Base-by-base conservation (phyloP, 352 stramenopile genomes). In the Globisporangium uncinulatum region DNA sequence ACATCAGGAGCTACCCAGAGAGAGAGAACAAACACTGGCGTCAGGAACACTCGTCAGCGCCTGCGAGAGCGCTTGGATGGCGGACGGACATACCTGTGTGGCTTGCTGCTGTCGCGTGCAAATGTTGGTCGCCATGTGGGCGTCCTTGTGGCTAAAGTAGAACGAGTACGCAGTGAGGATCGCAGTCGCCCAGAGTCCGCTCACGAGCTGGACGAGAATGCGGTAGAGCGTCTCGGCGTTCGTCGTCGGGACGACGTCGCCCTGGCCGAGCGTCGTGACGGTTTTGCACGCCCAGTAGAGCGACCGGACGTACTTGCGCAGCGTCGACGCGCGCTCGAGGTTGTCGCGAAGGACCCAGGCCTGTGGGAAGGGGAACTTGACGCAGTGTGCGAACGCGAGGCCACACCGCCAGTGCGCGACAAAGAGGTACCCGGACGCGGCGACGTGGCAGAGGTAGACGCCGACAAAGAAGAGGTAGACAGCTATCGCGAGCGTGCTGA, bases 231-330 rank as follows among this genome's bases (percentile, higher is more conserved):
- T 90, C 62, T 90, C 80, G 0, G 41, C 29, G 31, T 76, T 51
- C 0, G 75, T 88, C 21, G 72, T 75, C 17, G 80, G 80, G 9
- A 87, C 71, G 17, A 90, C 10, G 51, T 90, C 80, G 13, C 80
- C 80, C 52, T 90, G 80, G 0, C 80, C 80, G 7, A 90, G 64
- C 10, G 80, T 88, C 11, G 81, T 79, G 19, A 90, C 76, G 0
- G 74, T 87, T 55, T 90, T 90, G 64, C 67, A 81, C 4, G 66
- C 80, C 80, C 80, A 90, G 21, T 90, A 90, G 4, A 90, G 46
- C 34, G 76, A 71, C 0, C 80, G 75, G 1, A 79, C 57, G 41
- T 88, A 90, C 34, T 86, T 69, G 13, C 80, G 66, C 36, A 73
- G 69, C 8, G 60, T 37, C 0, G 66, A 75, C 6, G 64, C 77